A percentile compares a stretch with the other conserved stretches of the same genome.
Evolutionary conservation across 192 early-diverging fungal genomes (phyloP).

Genomic region (Coemansia sp.): DNA sequence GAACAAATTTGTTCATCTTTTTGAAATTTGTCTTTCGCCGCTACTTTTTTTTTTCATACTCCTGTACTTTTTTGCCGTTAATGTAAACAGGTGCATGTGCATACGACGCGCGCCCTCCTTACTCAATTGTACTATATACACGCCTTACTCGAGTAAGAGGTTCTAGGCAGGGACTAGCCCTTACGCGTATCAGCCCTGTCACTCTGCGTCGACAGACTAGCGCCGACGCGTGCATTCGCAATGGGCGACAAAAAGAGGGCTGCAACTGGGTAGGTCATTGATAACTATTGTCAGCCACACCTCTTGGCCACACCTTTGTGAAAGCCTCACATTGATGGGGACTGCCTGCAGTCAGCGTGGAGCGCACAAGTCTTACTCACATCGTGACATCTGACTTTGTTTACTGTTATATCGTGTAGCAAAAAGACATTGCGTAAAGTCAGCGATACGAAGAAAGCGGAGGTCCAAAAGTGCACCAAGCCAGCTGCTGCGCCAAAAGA

Average conservation of each 20-base stretch:
- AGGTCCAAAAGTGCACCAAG: not conserved
- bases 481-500: conserved; percentile 1
- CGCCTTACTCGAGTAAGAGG: not conserved
- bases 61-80: not conserved
- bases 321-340: not conserved
- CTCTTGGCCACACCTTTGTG: not conserved
- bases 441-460: conserved; percentile 8
- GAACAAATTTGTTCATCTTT: not conserved
- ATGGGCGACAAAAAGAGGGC: conserved; percentile 13
- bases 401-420: not conserved
- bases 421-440: not conserved
- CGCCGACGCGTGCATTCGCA: conserved; percentile 4
- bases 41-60: not conserved
- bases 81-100: conserved; percentile 8
- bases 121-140: not conserved
- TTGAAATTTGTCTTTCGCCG: not conserved
- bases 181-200: not conserved
- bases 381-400: not conserved
- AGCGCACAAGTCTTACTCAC: not conserved
- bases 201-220: not conserved
- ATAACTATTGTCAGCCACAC: not conserved
- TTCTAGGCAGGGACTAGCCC: not conserved
- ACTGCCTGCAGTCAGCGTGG: not conserved
- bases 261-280: not conserved
- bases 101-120: not conserved